phyloP scores from a whole-genome alignment of 140 eudicot genomes.

The Anethum foeniculum region DNA sequence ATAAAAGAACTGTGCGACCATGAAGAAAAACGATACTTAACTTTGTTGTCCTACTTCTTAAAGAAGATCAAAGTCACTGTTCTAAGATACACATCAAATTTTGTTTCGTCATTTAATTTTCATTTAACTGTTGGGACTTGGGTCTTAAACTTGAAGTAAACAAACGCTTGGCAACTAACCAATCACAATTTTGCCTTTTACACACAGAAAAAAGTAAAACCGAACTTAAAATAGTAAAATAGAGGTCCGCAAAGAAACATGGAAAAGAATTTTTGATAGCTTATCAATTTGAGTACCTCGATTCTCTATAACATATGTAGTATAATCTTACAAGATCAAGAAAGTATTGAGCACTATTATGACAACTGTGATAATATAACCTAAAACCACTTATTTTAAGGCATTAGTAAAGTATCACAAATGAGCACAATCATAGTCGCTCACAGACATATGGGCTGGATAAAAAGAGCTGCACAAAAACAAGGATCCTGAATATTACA shows the following conservation, averaged over 20 bases:
- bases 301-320: not conserved
- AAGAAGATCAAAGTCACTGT: conserved; percentile 27
- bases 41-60: not conserved
- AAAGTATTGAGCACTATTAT: not conserved
- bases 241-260: not conserved
- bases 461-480: not conserved
- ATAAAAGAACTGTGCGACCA: not conserved
- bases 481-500: not conserved
- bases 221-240: not conserved
- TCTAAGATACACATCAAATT: conserved; percentile 38
- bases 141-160: conserved; percentile 25
- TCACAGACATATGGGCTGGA: not conserved
- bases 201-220: not conserved
- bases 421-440: not conserved
- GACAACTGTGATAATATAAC: not conserved
- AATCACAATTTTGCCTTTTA: not conserved
- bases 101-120: conserved; percentile 32
- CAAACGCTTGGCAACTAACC: not conserved
- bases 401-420: not conserved
- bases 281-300: not conserved
- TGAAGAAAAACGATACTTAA: not conserved
- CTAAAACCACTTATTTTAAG: not conserved
- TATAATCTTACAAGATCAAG: too few species aligned
- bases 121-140: conserved; percentile 32
- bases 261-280: not conserved